Conservation (phyloP, 345 rosid species). For the Camelina neglecta region DNA sequence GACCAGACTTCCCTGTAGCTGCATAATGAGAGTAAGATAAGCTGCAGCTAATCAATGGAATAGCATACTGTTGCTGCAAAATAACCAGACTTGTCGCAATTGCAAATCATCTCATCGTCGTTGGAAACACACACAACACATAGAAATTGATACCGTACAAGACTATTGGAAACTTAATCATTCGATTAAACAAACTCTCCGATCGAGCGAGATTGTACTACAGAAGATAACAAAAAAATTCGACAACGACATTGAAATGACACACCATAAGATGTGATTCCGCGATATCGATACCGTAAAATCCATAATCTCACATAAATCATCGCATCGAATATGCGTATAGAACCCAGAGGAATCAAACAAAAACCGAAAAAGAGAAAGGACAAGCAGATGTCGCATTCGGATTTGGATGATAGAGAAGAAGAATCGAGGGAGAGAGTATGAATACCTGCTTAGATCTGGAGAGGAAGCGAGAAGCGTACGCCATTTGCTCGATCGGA, state of each 20-base stretch:
- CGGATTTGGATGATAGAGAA: not conserved
- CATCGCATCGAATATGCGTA: not conserved
- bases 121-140: not conserved
- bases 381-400: too few species aligned
- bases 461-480: slow-evolving; percentile 68
- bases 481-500: slow-evolving; percentile 54
- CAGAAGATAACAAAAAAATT: not conserved
- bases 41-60: not conserved
- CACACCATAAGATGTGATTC: slow-evolving; percentile 9
- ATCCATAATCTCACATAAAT: not conserved
- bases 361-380: not conserved
- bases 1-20: slow-evolving; percentile 60
- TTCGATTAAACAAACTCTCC: slow-evolving; percentile 9
- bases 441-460: slow-evolving; percentile 76
- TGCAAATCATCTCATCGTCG: not conserved
- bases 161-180: not conserved
- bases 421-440: slow-evolving; percentile 16
- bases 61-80: too few species aligned
- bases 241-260: not conserved
- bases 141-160: too few species aligned
- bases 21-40: slow-evolving; percentile 31
- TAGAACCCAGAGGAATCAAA: slow-evolving; percentile 16
- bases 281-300: not conserved
- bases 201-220: slow-evolving; percentile 7
- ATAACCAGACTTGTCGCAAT: too few species aligned